phyloP scores from a whole-genome alignment of 257 asterid genomes.

The Nicotiana attenuata region DNA sequence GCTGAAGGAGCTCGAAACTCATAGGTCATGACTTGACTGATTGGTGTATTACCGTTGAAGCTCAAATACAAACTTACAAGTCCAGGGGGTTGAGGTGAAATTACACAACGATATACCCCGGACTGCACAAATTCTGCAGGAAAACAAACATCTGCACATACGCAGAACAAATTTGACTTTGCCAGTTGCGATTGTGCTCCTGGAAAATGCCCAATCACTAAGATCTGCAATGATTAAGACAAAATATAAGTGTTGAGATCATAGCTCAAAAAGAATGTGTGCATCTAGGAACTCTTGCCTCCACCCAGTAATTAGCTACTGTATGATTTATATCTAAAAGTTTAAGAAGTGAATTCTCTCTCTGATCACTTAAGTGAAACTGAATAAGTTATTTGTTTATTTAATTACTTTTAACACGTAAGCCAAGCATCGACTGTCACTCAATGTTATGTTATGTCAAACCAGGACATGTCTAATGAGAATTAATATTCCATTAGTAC shows the following conservation, averaged over 20 bases:
- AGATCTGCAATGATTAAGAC: conserved; percentile 51
- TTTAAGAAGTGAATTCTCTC: conserved; percentile 3
- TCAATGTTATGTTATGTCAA: neutral
- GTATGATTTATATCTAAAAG: neutral
- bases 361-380: neutral
- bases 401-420: neutral
- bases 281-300: neutral
- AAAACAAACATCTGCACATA: conserved; percentile 60
- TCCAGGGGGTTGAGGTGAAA: conserved; percentile 72
- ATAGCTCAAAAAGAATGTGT: neutral
- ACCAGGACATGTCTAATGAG: neutral
- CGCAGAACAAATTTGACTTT: conserved; percentile 47
- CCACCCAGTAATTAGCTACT: neutral
- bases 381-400: neutral
- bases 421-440: neutral
- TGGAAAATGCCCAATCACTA: conserved; percentile 64
- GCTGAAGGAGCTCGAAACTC: conserved; percentile 67
- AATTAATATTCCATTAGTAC: neutral
- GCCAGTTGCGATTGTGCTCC: conserved; percentile 37
- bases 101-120: conserved; percentile 72
- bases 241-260: neutral
- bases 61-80: conserved; percentile 61
- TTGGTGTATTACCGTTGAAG: conserved; percentile 66
- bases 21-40: conserved; percentile 68
- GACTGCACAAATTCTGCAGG: conserved; percentile 58